phyloP scores from a whole-genome alignment of 2,329 filamentous ascomycete genomes.

The Pseudogymnoascus sp. region DNA sequence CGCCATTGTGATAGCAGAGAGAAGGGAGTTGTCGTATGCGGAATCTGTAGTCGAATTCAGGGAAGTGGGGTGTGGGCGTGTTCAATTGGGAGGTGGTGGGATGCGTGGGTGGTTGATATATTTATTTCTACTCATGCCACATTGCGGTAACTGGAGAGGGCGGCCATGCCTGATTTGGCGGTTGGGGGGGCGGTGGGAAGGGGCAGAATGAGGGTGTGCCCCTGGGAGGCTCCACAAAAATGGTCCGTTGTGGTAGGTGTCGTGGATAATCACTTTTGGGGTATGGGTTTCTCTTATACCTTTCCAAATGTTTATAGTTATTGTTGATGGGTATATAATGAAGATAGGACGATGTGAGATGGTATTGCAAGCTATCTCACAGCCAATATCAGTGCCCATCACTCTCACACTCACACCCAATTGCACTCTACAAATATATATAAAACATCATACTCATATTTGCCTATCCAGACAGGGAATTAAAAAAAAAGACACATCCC shows the following conservation, averaged over 20 bases:
- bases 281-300: not conserved
- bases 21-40: not conserved
- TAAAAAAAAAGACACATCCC: not conserved
- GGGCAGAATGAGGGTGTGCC: not conserved
- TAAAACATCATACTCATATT: not conserved
- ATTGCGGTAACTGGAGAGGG: not conserved
- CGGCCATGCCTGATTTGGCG: not conserved
- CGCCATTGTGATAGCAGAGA: conserved; percentile 44
- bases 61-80: not conserved
- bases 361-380: not conserved
- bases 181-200: not conserved
- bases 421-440: too few relatives aligned
- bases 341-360: not conserved
- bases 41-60: not conserved
- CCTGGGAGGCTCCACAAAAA: not conserved
- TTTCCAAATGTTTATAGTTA: not conserved
- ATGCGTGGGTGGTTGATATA: not conserved
- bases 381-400: not conserved
- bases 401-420: not conserved
- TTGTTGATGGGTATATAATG: not conserved
- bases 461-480: conserved; percentile 9
- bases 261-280: not conserved
- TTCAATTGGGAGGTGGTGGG: not conserved
- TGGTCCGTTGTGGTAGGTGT: not conserved
- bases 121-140: conserved; percentile 9